Evolutionary conservation across 2,329 filamentous ascomycete genomes (phyloP).

Genomic region (Fusarium torulosum): DNA sequence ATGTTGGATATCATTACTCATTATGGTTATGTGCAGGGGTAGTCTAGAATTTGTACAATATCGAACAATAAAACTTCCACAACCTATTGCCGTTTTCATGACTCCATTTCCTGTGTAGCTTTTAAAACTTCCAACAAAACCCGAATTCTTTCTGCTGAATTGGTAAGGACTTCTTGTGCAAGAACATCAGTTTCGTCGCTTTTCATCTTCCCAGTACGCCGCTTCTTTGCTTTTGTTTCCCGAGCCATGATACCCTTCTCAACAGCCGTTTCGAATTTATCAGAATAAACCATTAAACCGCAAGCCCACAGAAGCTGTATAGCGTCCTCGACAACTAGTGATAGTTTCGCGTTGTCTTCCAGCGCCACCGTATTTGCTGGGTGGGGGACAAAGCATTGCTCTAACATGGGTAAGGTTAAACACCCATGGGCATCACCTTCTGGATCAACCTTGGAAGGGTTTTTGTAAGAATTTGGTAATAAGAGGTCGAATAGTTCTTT

Average conservation of each 20-base stretch:
- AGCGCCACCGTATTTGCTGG: constrained; percentile 71
- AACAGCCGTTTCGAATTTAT: constrained; percentile 56
- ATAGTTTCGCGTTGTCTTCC: constrained; percentile 79
- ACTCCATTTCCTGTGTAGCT: constrained; percentile 36
- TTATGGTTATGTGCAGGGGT: constrained; percentile 42
- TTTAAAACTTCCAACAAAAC: constrained; percentile 55
- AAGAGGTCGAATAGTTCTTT: constrained; percentile 61
- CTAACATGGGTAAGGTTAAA: constrained; percentile 61
- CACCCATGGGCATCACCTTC: constrained; percentile 54
- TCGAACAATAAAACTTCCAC: constrained; percentile 5
- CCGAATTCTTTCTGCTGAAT: constrained; percentile 60
- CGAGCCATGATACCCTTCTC: constrained; percentile 63
- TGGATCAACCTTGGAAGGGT: constrained; percentile 56
- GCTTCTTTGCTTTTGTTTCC: constrained; percentile 60
- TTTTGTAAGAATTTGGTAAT: constrained; percentile 56
- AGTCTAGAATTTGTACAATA: constrained; percentile 43
- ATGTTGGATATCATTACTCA: constrained; percentile 41
- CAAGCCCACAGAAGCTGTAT: constrained; percentile 64
- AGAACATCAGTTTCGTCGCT: constrained; percentile 55
- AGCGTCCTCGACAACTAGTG: constrained; percentile 75
- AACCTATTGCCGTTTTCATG: constrained; percentile 14
- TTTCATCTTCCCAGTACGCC: constrained; percentile 53
- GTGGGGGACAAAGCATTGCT: constrained; percentile 73
- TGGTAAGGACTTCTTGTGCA: constrained; percentile 59
- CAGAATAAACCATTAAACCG: constrained; percentile 53